Evolutionary conservation across 75 land plant genomes (phyloP).

Genomic region (Cunninghamia lanceolata): DNA sequence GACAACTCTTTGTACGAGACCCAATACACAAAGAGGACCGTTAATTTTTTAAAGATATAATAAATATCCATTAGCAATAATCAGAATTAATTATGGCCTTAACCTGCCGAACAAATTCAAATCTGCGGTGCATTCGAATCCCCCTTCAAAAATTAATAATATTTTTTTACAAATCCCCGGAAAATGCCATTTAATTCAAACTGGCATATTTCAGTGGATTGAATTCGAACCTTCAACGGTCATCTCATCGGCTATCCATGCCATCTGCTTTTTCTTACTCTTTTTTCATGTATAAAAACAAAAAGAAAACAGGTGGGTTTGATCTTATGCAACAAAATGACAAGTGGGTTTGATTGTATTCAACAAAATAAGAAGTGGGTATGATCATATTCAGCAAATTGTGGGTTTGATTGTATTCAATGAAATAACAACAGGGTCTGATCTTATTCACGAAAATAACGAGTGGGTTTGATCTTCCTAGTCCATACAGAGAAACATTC

Average conservation of each 20-base stretch:
- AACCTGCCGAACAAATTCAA: neutral
- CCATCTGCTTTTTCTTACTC: neutral
- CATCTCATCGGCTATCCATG: neutral
- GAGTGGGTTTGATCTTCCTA: neutral
- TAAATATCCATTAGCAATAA: neutral
- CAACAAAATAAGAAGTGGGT: neutral
- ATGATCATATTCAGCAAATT: neutral
- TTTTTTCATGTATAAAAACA: no score
- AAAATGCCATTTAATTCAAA: neutral
- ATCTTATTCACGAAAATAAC: neutral
- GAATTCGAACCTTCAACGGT: slow-evolving; percentile 12
- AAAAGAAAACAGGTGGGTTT: neutral
- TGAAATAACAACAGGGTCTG: neutral
- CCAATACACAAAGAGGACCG: neutral
- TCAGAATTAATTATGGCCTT: neutral
- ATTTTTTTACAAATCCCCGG: neutral
- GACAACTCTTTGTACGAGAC: neutral
- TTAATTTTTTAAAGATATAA: neutral
- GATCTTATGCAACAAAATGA: neutral
- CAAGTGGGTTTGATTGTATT: neutral
- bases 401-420: neutral
- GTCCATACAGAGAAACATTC: neutral
- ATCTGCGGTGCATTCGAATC: neutral
- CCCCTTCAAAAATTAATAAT: neutral
- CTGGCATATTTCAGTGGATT: neutral